Conservation (phyloP, 2,329 filamentous ascomycete genomes). For the Aschersonia sp. region DNA sequence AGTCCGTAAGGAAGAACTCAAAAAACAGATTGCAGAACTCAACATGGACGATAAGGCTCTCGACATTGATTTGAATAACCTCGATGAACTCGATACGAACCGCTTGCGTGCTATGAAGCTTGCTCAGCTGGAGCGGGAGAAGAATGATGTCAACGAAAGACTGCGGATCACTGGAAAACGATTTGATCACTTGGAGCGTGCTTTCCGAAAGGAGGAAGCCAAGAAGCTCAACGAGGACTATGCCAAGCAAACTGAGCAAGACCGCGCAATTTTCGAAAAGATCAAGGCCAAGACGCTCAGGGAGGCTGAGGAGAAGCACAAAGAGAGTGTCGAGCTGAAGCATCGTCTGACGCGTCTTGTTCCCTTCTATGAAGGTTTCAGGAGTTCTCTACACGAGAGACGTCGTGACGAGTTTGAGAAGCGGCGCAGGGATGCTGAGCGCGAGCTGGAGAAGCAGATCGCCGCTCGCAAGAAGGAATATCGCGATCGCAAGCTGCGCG, state of each 20-base stretch:
- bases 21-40: constrained; percentile 82
- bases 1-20: constrained; percentile 83
- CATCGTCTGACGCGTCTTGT: constrained; percentile 78
- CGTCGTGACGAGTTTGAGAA: constrained; percentile 93
- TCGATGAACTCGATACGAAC: constrained; percentile 78
- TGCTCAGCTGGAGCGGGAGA: constrained; percentile 90
- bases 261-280: constrained; percentile 67
- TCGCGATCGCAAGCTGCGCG: constrained; percentile 65
- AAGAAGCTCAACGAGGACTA: constrained; percentile 87
- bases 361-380: constrained; percentile 71
- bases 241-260: constrained; percentile 62
- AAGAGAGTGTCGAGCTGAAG: constrained; percentile 84
- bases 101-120: constrained; percentile 90
- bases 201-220: constrained; percentile 86
- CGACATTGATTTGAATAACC: constrained; percentile 63
- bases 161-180: constrained; percentile 87
- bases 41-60: constrained; percentile 69
- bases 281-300: constrained; percentile 63
- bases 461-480: constrained; percentile 75
- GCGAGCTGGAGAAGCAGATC: constrained; percentile 87
- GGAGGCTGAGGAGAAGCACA: constrained; percentile 78
- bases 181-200: constrained; percentile 92
- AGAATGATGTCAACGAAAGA: constrained; percentile 87
- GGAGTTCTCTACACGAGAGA: constrained; percentile 66
- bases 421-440: constrained; percentile 79